Evolutionary conservation across 73 alveolate genomes (phyloP).

Genomic region (Tetrahymena thermophila): DNA sequence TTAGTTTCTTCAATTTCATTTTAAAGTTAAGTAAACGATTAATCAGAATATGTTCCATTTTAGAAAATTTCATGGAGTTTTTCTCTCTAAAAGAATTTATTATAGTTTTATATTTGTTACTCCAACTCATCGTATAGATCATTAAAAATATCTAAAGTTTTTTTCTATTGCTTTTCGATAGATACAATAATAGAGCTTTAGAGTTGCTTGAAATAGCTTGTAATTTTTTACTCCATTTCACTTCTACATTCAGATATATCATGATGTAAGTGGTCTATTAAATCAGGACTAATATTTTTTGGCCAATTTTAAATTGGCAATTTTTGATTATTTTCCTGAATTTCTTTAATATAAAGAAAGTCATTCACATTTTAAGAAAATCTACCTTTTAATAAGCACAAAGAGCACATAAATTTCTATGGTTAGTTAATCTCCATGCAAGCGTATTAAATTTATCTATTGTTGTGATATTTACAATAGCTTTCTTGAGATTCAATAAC

Average conservation of each 20-base stretch:
- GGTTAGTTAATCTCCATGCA: not conserved
- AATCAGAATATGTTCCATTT: too few relatives aligned
- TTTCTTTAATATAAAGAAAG: not conserved
- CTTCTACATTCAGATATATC: not conserved
- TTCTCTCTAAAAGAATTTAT: not conserved
- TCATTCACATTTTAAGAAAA: not conserved
- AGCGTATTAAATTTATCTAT: not conserved
- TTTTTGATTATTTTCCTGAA: not conserved
- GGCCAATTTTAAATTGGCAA: not conserved
- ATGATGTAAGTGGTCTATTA: not conserved
- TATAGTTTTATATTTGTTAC: not conserved
- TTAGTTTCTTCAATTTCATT: too few relatives aligned
- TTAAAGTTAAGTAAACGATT: too few relatives aligned
- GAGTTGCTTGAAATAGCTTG: not conserved
- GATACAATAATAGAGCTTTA: not conserved
- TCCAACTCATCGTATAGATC: not conserved
- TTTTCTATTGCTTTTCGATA: not conserved
- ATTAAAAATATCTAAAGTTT: too few relatives aligned
- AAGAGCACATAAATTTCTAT: not conserved
- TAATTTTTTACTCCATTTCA: not conserved
- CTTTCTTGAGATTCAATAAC: not conserved
- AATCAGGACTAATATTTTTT: not conserved
- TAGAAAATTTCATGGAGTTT: too few relatives aligned
- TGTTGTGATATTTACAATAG: not conserved
- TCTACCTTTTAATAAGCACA: not conserved